A percentile compares a stretch with the other conserved stretches of the same genome.
These are phyloP conservation scores for Claviceps fusiformis DNA, from an alignment of 2,329 filamentous ascomycete species.

Conservation along the genomic window DNA sequence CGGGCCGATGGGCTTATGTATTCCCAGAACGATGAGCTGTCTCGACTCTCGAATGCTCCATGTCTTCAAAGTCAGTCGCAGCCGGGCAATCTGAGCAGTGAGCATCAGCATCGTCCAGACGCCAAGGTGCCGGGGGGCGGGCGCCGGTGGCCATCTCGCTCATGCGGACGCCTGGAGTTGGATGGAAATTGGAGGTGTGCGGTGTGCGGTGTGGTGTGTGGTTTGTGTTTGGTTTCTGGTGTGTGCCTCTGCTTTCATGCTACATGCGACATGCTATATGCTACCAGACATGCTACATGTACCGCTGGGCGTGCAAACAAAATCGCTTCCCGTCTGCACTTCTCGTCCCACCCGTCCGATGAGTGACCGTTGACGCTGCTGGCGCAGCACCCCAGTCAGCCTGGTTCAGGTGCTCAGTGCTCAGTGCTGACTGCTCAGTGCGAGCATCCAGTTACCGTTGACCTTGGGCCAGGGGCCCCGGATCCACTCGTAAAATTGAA, in stretches of 20 bases:
- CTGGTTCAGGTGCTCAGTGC: not conserved
- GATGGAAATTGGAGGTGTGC: not conserved
- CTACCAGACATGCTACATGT: not conserved
- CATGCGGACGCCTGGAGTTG: no score
- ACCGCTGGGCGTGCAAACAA: not conserved
- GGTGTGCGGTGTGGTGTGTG: no score
- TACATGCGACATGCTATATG: no score
- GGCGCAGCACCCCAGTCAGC: not conserved
- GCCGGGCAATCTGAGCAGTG: constrained; percentile 18
- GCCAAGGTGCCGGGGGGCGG: constrained; percentile 1
- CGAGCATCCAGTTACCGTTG: no score
- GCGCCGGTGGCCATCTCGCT: not conserved
- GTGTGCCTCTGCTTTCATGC: no score
- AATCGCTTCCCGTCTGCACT: constrained; percentile 1
- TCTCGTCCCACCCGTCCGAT: not conserved
- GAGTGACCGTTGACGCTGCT: not conserved
- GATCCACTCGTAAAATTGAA: not conserved
- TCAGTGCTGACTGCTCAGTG: no score
- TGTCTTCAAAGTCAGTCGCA: not conserved
- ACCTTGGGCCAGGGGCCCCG: not conserved
- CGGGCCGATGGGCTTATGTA: constrained; percentile 18
- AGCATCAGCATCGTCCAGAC: not conserved
- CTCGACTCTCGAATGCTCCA: not conserved
- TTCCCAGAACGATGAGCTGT: constrained; percentile 9
- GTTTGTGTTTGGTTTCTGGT: no score